phyloP scores from a whole-genome alignment of 257 asterid genomes.

The Leonotis leonurus region DNA sequence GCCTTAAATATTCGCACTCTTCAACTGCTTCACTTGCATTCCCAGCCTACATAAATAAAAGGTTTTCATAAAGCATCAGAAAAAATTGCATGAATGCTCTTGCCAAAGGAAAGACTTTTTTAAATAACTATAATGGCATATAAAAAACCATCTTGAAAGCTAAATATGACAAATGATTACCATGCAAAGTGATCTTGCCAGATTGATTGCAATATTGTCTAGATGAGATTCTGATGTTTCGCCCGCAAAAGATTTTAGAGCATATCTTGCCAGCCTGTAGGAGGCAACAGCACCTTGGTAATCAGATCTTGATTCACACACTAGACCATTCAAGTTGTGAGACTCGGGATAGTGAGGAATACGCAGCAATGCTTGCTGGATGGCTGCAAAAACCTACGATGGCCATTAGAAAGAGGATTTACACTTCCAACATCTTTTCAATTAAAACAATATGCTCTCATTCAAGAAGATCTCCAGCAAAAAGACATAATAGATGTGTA shows the following conservation, averaged over 20 bases:
- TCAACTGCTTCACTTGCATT: constrained; percentile 52
- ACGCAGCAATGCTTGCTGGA: constrained; percentile 78
- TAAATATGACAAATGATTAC: constrained; percentile 36
- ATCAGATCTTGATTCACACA: constrained; percentile 80
- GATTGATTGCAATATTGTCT: constrained; percentile 57
- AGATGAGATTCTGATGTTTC: constrained; percentile 40
- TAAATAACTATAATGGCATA: background rate
- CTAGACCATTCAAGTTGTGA: constrained; percentile 88
- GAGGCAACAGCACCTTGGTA: constrained; percentile 69
- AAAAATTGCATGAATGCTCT: background rate
- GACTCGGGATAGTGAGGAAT: constrained; percentile 84
- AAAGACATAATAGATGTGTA: constrained; percentile 20
- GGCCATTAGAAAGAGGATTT: constrained; percentile 8
- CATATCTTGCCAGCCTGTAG: constrained; percentile 71
- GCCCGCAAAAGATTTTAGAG: constrained; percentile 38
- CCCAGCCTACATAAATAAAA: constrained; percentile 60
- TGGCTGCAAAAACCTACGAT: constrained; percentile 77
- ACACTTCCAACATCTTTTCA: constrained; percentile 11
- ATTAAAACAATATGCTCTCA: background rate
- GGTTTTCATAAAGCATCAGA: constrained; percentile 5
- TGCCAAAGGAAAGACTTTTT: background rate
- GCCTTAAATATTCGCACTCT: constrained; percentile 65
- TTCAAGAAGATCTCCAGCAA: constrained; percentile 10
- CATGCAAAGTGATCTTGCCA: constrained; percentile 83
- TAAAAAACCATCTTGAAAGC: constrained; percentile 8